These are phyloP conservation scores for Carex sylvatica DNA, from an alignment of 202 grass and related monocot genomes.

Conservation along the genomic window DNA sequence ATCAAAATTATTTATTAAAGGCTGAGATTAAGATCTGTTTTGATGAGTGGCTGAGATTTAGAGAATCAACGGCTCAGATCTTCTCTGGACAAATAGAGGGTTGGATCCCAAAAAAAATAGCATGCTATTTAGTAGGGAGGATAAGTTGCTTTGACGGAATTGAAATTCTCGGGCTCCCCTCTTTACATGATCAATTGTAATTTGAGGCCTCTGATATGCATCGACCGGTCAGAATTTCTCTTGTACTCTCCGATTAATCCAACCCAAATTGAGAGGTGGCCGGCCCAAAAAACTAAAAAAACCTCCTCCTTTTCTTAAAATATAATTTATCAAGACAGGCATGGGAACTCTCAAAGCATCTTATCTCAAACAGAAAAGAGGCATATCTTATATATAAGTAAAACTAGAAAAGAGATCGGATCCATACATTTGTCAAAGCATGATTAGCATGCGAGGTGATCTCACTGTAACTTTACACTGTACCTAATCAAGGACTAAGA, in stretches of 20 bases:
- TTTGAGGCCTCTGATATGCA: not conserved
- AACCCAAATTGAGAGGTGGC: not conserved
- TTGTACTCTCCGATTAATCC: not conserved
- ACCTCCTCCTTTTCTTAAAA: not conserved
- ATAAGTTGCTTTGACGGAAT: not conserved
- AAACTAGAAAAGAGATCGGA: not conserved
- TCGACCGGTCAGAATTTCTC: not conserved
- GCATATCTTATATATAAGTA: not conserved
- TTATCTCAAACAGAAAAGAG: not conserved
- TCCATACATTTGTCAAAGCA: conserved; percentile 20
- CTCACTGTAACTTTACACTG: conserved; percentile 19
- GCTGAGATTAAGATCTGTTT: too few relatives aligned
- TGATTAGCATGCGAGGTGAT: conserved; percentile 18
- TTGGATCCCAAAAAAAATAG: too few relatives aligned
- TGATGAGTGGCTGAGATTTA: too few relatives aligned
- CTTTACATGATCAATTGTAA: not conserved
- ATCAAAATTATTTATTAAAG: too few relatives aligned
- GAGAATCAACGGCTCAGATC: too few relatives aligned
- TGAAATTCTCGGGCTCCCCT: not conserved
- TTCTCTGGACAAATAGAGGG: too few relatives aligned
- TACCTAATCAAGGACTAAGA: conserved; percentile 9
- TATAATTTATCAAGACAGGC: not conserved
- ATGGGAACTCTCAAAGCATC: conserved; percentile 1
- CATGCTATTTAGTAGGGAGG: too few relatives aligned
- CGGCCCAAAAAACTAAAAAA: not conserved